Base-by-base conservation (phyloP, 2,329 filamentous ascomycete genomes). In the Paecilomyces sp. region DNA sequence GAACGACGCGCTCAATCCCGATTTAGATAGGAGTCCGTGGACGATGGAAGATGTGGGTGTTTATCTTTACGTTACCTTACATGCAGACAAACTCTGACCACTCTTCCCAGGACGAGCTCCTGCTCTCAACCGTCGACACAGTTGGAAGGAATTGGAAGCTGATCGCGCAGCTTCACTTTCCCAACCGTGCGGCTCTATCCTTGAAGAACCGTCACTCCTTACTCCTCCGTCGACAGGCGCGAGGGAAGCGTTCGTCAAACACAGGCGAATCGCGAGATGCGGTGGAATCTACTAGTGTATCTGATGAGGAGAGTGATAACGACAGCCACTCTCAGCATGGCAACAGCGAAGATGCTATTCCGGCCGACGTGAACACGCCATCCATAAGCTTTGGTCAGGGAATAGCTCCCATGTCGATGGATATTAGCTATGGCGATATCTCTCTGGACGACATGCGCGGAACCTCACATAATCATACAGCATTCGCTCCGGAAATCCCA, bases 1-100 rank as follows among this genome's bases (percentile, higher is more conserved):
- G 60, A 62, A 62, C 34, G 60, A 62, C 25, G 58, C 58, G n/a
- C 55, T 62, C 12, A 58, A 62, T 55, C 60, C 60, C 5, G 56
- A 47, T 18, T 58, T 62, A 8, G 54, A 60, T 31, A 58, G 60
- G 22, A 62, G 60, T 25, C 60, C 60, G 33, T 62, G 60, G 60
- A 62, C 58, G 13, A 53, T 30, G 9, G 60, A 62, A 2, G 60
- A 62, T 15, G 51, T 53, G 12, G 3, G 51, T 30, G 6, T 6
- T 18, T 53, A 13, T 12, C 12, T 41, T n/a, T 13, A 41, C 12
- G 24, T 7, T 25, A 53, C 24, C 22, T 25, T 24, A 18, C 2
- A 24, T 25, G n/a, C 24, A 13, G 25, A 28, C 25, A 3, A 28
- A 11, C 22, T 25, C 51, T 24, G 28, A 53, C 13, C 24, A 12